These are phyloP conservation scores for Mucor irregularis DNA, from an alignment of 371 early-diverging fungal genomes.

Conservation along the genomic window DNA sequence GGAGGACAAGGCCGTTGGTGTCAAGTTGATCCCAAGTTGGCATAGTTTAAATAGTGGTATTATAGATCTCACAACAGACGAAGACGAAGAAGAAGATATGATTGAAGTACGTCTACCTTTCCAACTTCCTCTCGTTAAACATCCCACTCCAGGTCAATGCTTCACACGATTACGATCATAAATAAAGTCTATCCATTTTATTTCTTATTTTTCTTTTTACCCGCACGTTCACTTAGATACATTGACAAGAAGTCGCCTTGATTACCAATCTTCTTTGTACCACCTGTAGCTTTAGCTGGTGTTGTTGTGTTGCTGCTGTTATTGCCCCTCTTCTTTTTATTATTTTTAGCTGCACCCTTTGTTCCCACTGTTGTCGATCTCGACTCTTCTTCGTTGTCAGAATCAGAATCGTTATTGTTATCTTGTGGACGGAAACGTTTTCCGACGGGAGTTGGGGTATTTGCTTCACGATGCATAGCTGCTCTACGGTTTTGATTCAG, in stretches of 20 bases:
- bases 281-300: neutral
- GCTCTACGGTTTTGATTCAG: slow-evolving; percentile 48
- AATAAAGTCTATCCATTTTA: slow-evolving; percentile 20
- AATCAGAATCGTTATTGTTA: slow-evolving; percentile 17
- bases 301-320: neutral
- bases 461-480: slow-evolving; percentile 30
- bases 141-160: slow-evolving; percentile 1
- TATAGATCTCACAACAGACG: neutral
- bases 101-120: slow-evolving; percentile 6
- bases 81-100: neutral
- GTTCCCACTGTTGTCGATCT: slow-evolving; percentile 26
- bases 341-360: neutral
- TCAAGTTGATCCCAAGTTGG: too few relatives aligned
- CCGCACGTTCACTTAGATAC: slow-evolving; percentile 54
- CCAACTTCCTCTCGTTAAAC: slow-evolving; percentile 1
- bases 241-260: slow-evolving; percentile 57
- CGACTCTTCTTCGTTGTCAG: slow-evolving; percentile 54
- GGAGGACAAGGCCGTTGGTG: too few relatives aligned
- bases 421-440: slow-evolving; percentile 11
- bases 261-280: slow-evolving; percentile 24
- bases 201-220: slow-evolving; percentile 57
- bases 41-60: neutral
- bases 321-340: neutral
- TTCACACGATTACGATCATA: slow-evolving; percentile 1
- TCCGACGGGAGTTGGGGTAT: slow-evolving; percentile 16